A percentile compares a stretch with the other conserved stretches of the same genome.
Evolutionary conservation across 1,284 basidiomycete species (phyloP).

Genomic region (Cutaneotrichosporon sp.): DNA sequence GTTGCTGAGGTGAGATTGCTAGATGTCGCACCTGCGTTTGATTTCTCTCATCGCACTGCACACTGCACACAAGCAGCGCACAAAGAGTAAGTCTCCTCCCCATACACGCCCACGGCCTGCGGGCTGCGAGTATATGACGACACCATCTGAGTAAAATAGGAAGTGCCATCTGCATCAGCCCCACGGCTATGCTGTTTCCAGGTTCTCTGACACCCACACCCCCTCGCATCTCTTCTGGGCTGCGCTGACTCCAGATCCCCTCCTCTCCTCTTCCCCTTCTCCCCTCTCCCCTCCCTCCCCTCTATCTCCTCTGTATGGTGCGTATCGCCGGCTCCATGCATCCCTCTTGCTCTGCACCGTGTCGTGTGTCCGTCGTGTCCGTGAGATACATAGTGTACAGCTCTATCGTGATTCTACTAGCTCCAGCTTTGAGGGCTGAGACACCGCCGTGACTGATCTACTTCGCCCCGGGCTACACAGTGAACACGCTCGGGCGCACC

Average conservation of each 20-base stretch:
- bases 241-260: neutral
- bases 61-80: neutral
- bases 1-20: neutral
- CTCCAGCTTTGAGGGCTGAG: too few species aligned
- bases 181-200: constrained; percentile 37
- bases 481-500: constrained; percentile 38
- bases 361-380: neutral
- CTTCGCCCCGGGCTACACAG: constrained; percentile 21
- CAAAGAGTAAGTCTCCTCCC: neutral
- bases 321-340: neutral
- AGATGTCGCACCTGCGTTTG: too few species aligned
- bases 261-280: neutral
- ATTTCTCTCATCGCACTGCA: neutral
- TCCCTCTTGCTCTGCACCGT: neutral
- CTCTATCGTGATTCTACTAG: neutral
- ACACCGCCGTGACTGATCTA: too few species aligned
- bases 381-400: neutral
- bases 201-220: constrained; percentile 34
- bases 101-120: neutral
- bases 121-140: constrained; percentile 25
- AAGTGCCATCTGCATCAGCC: constrained; percentile 36
- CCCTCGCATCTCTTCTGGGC: constrained; percentile 5
- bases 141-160: constrained; percentile 37
- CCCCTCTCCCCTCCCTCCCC: too few species aligned
- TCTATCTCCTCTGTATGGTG: too few species aligned